Evolutionary conservation across 441 rosid genomes (phyloP).

Genomic region (Arabidopsis lyrata): DNA sequence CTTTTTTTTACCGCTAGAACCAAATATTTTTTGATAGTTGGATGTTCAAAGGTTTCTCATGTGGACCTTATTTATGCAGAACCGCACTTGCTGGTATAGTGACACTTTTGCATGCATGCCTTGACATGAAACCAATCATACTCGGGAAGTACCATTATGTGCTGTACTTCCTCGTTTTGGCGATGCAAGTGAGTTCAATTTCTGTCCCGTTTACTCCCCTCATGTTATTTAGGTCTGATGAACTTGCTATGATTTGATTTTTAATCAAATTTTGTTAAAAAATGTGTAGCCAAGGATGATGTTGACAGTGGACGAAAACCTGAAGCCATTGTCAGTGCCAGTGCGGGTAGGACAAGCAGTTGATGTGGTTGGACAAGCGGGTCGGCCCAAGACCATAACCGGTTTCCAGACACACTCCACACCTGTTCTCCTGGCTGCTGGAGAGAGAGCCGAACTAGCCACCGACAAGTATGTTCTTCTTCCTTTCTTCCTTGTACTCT

Average conservation of each 20-base stretch:
- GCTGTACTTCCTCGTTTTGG: slow-evolving; percentile 88
- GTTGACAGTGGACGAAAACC: slow-evolving; percentile 81
- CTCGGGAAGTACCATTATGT: slow-evolving; percentile 89
- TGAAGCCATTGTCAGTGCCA: slow-evolving; percentile 84
- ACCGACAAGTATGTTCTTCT: slow-evolving; percentile 79
- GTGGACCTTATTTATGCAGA: slow-evolving; percentile 48
- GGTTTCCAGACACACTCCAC: slow-evolving; percentile 97
- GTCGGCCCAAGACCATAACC: slow-evolving; percentile 92
- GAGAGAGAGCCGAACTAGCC: slow-evolving; percentile 94
- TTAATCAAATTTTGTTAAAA: neutral
- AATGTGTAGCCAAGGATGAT: slow-evolving; percentile 86
- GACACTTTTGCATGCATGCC: slow-evolving; percentile 83
- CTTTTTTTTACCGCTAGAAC: neutral
- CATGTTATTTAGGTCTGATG: neutral
- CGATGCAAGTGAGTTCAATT: slow-evolving; percentile 83
- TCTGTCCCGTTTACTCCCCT: neutral
- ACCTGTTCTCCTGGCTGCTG: slow-evolving; percentile 93
- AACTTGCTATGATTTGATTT: neutral
- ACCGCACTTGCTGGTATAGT: slow-evolving; percentile 90
- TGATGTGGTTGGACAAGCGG: slow-evolving; percentile 97
- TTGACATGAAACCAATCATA: slow-evolving; percentile 87
- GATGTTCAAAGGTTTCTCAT: neutral
- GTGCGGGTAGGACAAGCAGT: slow-evolving; percentile 97
- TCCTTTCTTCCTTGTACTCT: neutral
- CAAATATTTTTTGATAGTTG: neutral